Conservation (phyloP, 208 protist species). For the Trypanosomatidae sp. region DNA sequence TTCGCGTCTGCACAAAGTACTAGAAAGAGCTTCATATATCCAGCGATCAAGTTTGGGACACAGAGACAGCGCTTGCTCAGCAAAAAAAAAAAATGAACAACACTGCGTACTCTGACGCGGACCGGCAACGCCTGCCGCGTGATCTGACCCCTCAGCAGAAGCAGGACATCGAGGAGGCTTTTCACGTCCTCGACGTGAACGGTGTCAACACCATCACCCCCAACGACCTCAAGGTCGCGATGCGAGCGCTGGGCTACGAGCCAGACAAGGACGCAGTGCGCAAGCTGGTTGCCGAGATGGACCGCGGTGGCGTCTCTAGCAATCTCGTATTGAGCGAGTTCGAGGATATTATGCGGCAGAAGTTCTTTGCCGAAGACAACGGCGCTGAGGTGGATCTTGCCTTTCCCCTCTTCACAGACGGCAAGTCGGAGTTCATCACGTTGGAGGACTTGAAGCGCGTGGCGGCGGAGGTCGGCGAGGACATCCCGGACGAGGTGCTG, state of each 20-base stretch:
- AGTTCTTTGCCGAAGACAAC: constrained; percentile 89
- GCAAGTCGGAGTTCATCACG: constrained; percentile 94
- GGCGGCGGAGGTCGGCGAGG: constrained; percentile 94
- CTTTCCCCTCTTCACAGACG: constrained; percentile 95
- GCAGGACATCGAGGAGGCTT: constrained; percentile 94
- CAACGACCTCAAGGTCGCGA: constrained; percentile 93
- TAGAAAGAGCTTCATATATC: too few species aligned
- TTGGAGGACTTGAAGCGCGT: constrained; percentile 97
- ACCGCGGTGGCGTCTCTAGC: constrained; percentile 89
- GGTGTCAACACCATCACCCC: constrained; percentile 92
- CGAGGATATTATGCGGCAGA: constrained; percentile 89
- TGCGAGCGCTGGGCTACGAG: constrained; percentile 95
- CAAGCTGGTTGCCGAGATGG: constrained; percentile 92
- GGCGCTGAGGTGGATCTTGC: constrained; percentile 92
- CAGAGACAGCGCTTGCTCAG: neutral
- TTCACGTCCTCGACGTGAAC: constrained; percentile 96
- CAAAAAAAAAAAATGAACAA: too few species aligned
- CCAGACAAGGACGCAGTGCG: constrained; percentile 93
- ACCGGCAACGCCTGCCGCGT: constrained; percentile 60
- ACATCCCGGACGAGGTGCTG: constrained; percentile 96
- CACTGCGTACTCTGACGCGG: constrained; percentile 44
- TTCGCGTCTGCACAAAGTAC: too few species aligned
- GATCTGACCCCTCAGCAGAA: constrained; percentile 89
- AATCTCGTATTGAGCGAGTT: constrained; percentile 91
- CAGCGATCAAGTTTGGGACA: too few species aligned